These are phyloP conservation scores for Eimeria brunetti DNA, from an alignment of 169 alveolate genomes.

Conservation along the genomic window DNA sequence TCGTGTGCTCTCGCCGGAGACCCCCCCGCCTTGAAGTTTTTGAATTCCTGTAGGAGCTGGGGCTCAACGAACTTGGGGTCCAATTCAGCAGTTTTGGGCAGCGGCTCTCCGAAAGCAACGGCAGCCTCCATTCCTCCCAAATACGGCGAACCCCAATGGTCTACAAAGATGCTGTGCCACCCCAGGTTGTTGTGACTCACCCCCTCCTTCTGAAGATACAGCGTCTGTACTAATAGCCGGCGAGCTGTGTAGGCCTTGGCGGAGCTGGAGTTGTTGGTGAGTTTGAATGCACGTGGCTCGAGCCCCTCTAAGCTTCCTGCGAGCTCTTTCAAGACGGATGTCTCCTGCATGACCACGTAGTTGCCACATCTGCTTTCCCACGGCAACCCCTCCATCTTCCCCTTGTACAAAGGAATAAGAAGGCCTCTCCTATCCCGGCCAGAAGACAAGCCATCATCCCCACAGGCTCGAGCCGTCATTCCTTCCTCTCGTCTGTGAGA, in stretches of 20 bases:
- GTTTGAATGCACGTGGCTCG: neutral
- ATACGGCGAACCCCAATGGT: neutral
- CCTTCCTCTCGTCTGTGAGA: neutral
- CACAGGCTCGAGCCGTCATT: neutral
- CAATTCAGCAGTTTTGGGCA: neutral
- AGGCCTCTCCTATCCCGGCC: neutral
- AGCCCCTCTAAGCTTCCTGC: neutral
- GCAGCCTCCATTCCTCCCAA: neutral
- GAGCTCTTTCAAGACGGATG: neutral
- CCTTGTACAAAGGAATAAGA: neutral
- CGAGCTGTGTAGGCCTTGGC: neutral
- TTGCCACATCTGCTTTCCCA: neutral
- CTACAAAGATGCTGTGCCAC: neutral
- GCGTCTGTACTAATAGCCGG: neutral
- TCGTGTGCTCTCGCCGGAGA: neutral
- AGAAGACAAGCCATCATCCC: neutral
- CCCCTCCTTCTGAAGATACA: neutral
- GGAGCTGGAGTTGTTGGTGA: neutral
- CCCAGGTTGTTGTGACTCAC: conserved; percentile 11
- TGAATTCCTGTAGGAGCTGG: neutral
- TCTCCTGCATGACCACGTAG: neutral
- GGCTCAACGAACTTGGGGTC: neutral
- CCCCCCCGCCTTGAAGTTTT: neutral
- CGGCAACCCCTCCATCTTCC: neutral
- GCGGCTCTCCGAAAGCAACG: neutral